These are phyloP conservation scores for Pseudopithomyces maydicus DNA, from an alignment of 2,329 filamentous ascomycete species.

Conservation along the genomic window DNA sequence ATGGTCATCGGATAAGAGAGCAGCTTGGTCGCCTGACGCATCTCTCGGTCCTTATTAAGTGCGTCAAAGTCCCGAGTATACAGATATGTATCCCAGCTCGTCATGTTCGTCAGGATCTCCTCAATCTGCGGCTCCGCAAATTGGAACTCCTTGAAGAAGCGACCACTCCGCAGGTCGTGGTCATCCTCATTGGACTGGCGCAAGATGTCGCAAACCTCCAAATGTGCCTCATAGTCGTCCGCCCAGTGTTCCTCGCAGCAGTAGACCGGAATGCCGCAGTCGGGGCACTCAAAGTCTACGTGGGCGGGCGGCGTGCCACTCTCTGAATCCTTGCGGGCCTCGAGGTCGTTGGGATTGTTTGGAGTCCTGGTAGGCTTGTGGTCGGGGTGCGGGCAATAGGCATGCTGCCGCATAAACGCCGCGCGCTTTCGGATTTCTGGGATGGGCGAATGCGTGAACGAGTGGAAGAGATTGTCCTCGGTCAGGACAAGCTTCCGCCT, in stretches of 20 bases:
- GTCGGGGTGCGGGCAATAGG: conserved; percentile 88
- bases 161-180: conserved; percentile 87
- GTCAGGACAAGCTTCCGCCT: conserved; percentile 57
- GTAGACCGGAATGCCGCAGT: conserved; percentile 92
- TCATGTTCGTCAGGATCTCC: conserved; percentile 94
- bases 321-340: conserved; percentile 61
- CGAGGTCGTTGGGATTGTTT: conserved; percentile 66
- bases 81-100: conserved; percentile 96
- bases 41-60: conserved; percentile 84
- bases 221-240: conserved; percentile 90
- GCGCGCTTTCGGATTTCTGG: conserved; percentile 86
- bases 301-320: conserved; percentile 72
- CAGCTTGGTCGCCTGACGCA: conserved; percentile 91
- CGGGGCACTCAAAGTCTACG: conserved; percentile 92
- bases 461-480: conserved; percentile 88
- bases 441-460: conserved; percentile 86
- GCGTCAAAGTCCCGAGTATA: conserved; percentile 92
- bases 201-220: conserved; percentile 90
- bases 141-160: conserved; percentile 91
- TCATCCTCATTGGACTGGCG: conserved; percentile 97
- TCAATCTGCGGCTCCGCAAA: conserved; percentile 90
- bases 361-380: conserved; percentile 77
- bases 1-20: conserved; percentile 94
- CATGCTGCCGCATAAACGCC: conserved; percentile 89
- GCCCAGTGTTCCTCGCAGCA: conserved; percentile 96